Evolutionary conservation across 495 filamentous ascomycete species (phyloP).

Genomic region (Penicillium ucsense): DNA sequence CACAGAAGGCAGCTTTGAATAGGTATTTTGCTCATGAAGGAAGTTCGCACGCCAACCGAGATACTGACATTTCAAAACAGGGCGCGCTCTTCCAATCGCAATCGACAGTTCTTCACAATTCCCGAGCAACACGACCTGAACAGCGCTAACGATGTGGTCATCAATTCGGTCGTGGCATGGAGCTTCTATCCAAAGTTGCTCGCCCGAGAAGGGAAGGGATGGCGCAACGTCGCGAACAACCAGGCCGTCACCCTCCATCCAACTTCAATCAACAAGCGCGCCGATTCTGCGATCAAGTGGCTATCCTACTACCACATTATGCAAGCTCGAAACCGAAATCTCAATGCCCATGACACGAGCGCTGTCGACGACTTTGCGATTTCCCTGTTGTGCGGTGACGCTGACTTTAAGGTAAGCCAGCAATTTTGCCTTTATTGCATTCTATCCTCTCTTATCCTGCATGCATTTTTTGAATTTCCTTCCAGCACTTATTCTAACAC

Average conservation of each 20-base stretch:
- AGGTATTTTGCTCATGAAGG: slow-evolving; percentile 19
- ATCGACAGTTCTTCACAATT: slow-evolving; percentile 69
- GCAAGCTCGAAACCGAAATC: slow-evolving; percentile 70
- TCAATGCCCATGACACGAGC: slow-evolving; percentile 86
- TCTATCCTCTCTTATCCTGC: not conserved
- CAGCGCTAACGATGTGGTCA: slow-evolving; percentile 65
- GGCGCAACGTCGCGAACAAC: slow-evolving; percentile 84
- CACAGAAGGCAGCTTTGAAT: slow-evolving; percentile 58
- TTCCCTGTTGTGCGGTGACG: slow-evolving; percentile 76
- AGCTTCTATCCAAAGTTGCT: slow-evolving; percentile 94
- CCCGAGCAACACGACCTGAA: slow-evolving; percentile 64
- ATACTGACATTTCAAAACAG: slow-evolving; percentile 14
- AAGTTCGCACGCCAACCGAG: not conserved
- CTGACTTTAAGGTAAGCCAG: slow-evolving; percentile 56
- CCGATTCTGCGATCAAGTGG: slow-evolving; percentile 55
- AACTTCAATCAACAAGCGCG: slow-evolving; percentile 72
- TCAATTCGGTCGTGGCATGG: slow-evolving; percentile 74
- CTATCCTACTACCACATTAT: slow-evolving; percentile 93
- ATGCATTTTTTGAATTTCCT: not conserved
- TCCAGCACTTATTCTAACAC: not conserved
- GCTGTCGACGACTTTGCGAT: slow-evolving; percentile 73
- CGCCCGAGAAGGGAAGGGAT: slow-evolving; percentile 75
- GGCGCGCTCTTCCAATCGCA: slow-evolving; percentile 44
- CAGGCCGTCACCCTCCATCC: slow-evolving; percentile 77
- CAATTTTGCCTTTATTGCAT: not conserved